These are phyloP conservation scores for Luvunga scandens DNA, from an alignment of 345 rosid genomes.

Conservation along the genomic window DNA sequence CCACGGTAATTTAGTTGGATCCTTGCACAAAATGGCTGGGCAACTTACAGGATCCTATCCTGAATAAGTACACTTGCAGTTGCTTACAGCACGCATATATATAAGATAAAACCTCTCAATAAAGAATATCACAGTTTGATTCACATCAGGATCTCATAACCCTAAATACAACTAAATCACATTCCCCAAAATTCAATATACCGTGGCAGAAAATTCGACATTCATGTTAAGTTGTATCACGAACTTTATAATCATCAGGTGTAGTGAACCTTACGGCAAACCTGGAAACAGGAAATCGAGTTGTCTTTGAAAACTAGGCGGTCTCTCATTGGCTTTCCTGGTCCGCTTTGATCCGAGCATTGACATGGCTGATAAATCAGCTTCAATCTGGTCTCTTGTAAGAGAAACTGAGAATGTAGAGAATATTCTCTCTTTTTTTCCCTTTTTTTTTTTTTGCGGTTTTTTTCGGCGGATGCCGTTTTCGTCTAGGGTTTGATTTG, in stretches of 20 bases:
- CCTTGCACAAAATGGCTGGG: no score
- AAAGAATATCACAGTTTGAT: not conserved
- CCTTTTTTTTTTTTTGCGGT: no score
- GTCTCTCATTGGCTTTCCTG: not conserved
- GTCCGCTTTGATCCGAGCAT: not conserved
- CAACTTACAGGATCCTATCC: no score
- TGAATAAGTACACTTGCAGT: no score
- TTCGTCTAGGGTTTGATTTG: no score
- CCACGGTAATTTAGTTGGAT: no score
- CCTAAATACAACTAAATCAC: not conserved
- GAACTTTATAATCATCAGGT: not conserved
- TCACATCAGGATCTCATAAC: not conserved
- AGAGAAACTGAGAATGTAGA: not conserved
- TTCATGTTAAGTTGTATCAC: not conserved
- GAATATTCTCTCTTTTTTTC: no score
- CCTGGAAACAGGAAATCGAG: not conserved
- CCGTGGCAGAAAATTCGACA: not conserved
- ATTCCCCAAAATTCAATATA: not conserved
- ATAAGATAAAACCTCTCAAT: no score
- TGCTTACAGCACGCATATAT: no score
- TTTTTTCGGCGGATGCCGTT: no score
- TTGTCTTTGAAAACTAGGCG: not conserved
- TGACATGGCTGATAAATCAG: not conserved
- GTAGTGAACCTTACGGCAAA: not conserved
- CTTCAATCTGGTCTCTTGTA: not conserved